These are phyloP conservation scores for Croton laevigatus DNA, from an alignment of 441 rosid genomes.

Conservation along the genomic window DNA sequence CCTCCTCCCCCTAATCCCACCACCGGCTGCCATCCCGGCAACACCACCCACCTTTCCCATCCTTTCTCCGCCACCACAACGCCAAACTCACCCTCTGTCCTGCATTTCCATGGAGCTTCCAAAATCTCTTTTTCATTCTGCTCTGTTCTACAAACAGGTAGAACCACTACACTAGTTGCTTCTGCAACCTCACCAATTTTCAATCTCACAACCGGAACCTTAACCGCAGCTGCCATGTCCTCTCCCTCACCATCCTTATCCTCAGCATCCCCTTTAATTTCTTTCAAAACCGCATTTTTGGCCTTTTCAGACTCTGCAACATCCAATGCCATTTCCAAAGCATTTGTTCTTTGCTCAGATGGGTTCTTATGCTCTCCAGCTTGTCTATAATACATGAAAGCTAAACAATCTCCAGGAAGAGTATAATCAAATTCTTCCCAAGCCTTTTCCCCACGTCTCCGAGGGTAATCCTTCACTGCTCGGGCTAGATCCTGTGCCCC, in stretches of 20 bases:
- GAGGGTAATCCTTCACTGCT: conserved; percentile 77
- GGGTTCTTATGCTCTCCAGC: conserved; percentile 57
- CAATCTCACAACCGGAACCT: conserved; percentile 69
- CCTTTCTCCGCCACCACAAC: conserved; percentile 72
- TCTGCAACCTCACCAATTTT: conserved; percentile 75
- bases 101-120: conserved; percentile 64
- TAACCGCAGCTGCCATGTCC: conserved; percentile 19
- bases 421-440: conserved; percentile 68
- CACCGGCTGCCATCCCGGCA: conserved; percentile 68
- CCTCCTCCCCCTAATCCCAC: conserved; percentile 45
- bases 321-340: conserved; percentile 51
- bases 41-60: conserved; percentile 86
- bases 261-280: conserved; percentile 36
- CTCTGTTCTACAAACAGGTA: conserved; percentile 71
- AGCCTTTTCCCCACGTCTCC: conserved; percentile 53
- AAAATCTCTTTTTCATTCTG: conserved; percentile 50
- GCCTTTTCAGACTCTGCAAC: conserved; percentile 64
- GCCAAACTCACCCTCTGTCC: conserved; percentile 60
- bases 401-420: conserved; percentile 72
- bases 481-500: conserved; percentile 72
- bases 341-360: conserved; percentile 44
- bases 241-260: conserved; percentile 27
- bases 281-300: conserved; percentile 32
- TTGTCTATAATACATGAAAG: conserved; percentile 70
- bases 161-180: conserved; percentile 56